Evolutionary conservation across 768 basidiomycete species (phyloP).

Genomic region (Pilatotrama ljubarskyi): DNA sequence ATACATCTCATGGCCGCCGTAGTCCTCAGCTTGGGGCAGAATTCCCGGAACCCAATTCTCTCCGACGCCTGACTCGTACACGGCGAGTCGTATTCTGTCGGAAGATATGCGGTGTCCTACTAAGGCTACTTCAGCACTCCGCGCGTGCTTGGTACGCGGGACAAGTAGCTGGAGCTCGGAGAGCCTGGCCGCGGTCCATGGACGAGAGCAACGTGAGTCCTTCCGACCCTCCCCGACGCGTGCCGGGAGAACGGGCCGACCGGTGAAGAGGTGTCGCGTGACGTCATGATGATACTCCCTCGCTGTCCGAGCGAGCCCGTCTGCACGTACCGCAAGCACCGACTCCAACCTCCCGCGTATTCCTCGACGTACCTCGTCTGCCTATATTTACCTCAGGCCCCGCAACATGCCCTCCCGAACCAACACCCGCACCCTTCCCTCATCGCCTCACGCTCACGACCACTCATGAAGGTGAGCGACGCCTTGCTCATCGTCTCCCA

Average conservation of each 20-base stretch:
- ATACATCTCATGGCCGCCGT: too few species aligned
- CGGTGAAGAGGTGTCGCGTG: constrained; percentile 1
- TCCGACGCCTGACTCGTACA: too few species aligned
- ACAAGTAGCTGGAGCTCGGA: too few species aligned
- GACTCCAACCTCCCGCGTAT: neutral
- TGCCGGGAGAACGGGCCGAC: neutral
- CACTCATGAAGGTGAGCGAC: constrained; percentile 2
- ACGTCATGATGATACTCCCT: constrained; percentile 14
- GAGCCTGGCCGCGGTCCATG: too few species aligned
- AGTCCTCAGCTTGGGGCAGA: too few species aligned
- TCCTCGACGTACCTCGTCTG: neutral
- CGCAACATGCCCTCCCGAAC: neutral
- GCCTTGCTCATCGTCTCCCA: neutral
- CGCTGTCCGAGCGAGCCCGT: neutral
- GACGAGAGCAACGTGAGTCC: too few species aligned
- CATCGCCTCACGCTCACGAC: neutral
- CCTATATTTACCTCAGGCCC: constrained; percentile 2
- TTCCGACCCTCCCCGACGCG: neutral
- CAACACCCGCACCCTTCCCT: neutral
- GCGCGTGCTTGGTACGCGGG: too few species aligned
- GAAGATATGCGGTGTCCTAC: too few species aligned
- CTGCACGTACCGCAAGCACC: too few species aligned
- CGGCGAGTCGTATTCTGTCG: too few species aligned
- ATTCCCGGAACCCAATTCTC: too few species aligned
- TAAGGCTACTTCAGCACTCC: too few species aligned